These are phyloP conservation scores for Carex sylvatica DNA, from an alignment of 202 grass and related monocot species.

Conservation along the genomic window DNA sequence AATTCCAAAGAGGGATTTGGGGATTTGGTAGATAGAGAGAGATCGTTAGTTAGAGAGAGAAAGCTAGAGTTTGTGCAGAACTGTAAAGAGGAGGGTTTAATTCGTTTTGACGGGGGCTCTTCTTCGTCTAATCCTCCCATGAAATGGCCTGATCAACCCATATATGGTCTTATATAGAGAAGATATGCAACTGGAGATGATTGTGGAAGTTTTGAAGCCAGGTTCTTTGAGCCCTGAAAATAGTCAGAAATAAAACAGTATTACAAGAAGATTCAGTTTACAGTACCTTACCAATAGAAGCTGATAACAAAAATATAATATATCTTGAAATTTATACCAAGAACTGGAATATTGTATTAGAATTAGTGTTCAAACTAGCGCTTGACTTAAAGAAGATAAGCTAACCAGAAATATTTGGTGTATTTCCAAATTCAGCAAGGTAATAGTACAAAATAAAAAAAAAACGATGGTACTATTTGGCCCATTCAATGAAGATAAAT, in stretches of 20 bases:
- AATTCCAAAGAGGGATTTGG: conserved; percentile 80
- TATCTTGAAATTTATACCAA: not conserved
- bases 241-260: not conserved
- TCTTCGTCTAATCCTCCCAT: conserved; percentile 96
- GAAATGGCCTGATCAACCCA: conserved; percentile 88
- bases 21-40: conserved; percentile 33
- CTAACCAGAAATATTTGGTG: conserved; percentile 7
- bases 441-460: not conserved
- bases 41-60: conserved; percentile 37
- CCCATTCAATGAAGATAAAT: not conserved
- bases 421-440: not conserved
- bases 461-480: not conserved
- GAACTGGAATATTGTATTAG: not conserved
- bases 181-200: conserved; percentile 19
- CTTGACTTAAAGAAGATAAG: not conserved
- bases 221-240: conserved; percentile 3
- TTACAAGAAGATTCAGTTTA: not conserved
- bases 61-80: conserved; percentile 39
- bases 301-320: not conserved
- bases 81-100: conserved; percentile 76
- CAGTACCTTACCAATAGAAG: not conserved
- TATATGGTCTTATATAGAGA: conserved; percentile 53
- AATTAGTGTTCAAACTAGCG: not conserved
- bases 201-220: conserved; percentile 7
- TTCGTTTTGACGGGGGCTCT: conserved; percentile 83